Conservation (phyloP, 139 green algal species). For the Limnomonas spitsbergensis region DNA sequence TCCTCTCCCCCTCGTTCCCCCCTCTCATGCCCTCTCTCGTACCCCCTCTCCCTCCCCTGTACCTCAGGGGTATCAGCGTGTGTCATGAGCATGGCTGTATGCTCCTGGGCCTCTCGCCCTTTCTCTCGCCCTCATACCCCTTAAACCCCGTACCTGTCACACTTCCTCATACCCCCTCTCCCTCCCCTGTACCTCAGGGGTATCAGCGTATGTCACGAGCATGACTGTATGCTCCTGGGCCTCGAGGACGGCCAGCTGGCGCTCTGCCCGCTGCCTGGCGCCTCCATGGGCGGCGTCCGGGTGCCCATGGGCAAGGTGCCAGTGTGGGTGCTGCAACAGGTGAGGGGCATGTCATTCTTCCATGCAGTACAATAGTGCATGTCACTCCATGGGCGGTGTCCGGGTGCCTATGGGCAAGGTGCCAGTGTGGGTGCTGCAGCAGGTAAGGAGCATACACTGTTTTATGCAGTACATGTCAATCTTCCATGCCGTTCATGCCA, state of each 20-base stretch:
- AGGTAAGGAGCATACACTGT: too few species aligned
- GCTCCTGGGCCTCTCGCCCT: not conserved
- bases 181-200: not conserved
- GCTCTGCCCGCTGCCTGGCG: not conserved
- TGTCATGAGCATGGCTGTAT: slow-evolving; percentile 14
- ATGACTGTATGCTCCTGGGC: slow-evolving; percentile 10
- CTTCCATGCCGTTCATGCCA: too few species aligned
- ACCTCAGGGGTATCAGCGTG: not conserved
- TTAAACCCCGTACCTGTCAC: too few species aligned
- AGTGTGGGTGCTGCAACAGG: slow-evolving; percentile 12
- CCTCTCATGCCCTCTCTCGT: too few species aligned
- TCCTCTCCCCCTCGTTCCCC: too few species aligned
- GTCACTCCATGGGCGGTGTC: too few species aligned
- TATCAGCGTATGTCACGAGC: slow-evolving; percentile 7
- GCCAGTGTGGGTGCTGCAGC: slow-evolving; percentile 13
- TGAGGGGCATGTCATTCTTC: too few species aligned
- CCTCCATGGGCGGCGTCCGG: not conserved
- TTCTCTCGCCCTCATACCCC: too few species aligned
- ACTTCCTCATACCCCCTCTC: too few species aligned
- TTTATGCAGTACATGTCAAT: too few species aligned
- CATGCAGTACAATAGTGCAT: too few species aligned
- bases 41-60: too few species aligned
- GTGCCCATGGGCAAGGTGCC: not conserved
- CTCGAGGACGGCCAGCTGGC: slow-evolving; percentile 8
- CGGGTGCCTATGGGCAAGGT: not conserved